Percentiles rank a stretch among this genome's conserved stretches.
These are phyloP conservation scores for Miamiensis avidus DNA, from an alignment of 169 alveolate species.

Conservation along the genomic window DNA sequence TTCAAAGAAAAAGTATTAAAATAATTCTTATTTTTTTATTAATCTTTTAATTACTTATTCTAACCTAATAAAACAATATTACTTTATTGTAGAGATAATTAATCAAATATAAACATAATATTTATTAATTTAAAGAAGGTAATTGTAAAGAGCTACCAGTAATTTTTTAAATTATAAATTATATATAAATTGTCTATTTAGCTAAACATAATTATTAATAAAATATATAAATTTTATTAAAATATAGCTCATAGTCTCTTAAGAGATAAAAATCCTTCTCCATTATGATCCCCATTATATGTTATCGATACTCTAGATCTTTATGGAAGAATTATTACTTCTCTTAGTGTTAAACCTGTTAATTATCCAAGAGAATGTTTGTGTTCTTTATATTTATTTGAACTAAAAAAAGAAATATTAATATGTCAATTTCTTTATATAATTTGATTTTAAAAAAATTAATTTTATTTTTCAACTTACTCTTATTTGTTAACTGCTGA, in stretches of 20 bases:
- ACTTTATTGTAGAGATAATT: too few relatives aligned
- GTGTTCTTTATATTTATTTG: conserved; percentile 22
- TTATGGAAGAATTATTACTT: conserved; percentile 80
- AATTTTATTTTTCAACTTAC: conserved; percentile 14
- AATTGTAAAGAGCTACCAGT: too few relatives aligned
- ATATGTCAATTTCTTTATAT: neutral
- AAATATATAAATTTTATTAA: too few relatives aligned
- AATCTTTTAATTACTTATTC: too few relatives aligned
- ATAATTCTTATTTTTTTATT: too few relatives aligned
- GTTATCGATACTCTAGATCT: conserved; percentile 80
- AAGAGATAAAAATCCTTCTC: conserved; percentile 82
- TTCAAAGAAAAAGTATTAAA: too few relatives aligned
- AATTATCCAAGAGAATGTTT: neutral
- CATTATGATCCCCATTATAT: conserved; percentile 76
- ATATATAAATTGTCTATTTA: too few relatives aligned
- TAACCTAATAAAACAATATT: too few relatives aligned
- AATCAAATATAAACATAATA: too few relatives aligned
- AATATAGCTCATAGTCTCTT: conserved; percentile 78
- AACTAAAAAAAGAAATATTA: conserved; percentile 31
- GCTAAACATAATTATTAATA: too few relatives aligned
- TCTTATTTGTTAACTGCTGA: conserved; percentile 45
- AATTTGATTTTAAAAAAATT: neutral
- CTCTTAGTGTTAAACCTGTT: conserved; percentile 65
- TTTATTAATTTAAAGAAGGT: too few relatives aligned
- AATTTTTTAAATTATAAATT: too few relatives aligned